Percentiles rank a stretch among this genome's conserved stretches.
These are phyloP conservation scores for Dicorynia guianensis DNA, from an alignment of 306 rosid species.

Conservation along the genomic window DNA sequence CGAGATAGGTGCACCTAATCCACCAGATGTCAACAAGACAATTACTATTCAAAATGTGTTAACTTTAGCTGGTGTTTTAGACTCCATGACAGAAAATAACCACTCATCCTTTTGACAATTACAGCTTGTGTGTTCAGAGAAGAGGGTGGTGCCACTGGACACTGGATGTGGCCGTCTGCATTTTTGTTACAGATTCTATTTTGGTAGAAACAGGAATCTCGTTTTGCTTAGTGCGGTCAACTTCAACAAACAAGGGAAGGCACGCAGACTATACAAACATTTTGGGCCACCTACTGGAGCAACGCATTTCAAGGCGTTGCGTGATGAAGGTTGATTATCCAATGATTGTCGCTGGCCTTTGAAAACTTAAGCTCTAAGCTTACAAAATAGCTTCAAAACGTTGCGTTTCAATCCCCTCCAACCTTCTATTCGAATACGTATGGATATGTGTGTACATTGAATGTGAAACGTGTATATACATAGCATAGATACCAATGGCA, in stretches of 20 bases:
- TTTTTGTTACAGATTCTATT: background rate
- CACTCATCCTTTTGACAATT: background rate
- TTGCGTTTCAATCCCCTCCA: background rate
- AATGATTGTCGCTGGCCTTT: slow-evolving; percentile 5
- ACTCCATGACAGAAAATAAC: background rate
- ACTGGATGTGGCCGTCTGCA: background rate
- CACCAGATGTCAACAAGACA: background rate
- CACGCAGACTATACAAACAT: background rate
- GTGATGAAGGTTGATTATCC: background rate
- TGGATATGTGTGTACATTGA: no score
- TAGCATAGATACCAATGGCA: no score
- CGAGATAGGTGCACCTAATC: slow-evolving; percentile 7
- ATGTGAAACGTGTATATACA: no score
- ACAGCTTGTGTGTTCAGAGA: background rate
- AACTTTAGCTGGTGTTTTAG: background rate
- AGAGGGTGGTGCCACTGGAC: slow-evolving; percentile 16
- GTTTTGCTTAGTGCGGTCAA: background rate
- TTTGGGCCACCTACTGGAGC: slow-evolving; percentile 6
- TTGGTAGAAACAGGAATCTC: background rate
- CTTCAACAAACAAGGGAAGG: background rate
- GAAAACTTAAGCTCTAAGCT: slow-evolving; percentile 30
- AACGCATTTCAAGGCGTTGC: slow-evolving; percentile 1
- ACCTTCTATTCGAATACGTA: no score
- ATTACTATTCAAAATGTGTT: background rate
- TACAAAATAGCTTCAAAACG: background rate